Conservation (phyloP, 495 filamentous ascomycete species). For the Podospora didyma region DNA sequence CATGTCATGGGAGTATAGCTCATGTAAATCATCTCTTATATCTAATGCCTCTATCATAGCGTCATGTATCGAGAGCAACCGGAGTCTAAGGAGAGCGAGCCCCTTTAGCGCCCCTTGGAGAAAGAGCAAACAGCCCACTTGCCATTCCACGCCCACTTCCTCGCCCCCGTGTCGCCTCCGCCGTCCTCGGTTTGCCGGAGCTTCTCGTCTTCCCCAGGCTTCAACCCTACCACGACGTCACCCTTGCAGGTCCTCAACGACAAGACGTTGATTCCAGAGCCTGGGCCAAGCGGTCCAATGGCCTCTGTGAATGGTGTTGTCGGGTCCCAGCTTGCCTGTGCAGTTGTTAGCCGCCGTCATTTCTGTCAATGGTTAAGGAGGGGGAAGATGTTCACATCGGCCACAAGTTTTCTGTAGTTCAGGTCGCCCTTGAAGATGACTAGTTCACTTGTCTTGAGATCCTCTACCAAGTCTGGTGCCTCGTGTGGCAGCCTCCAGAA, state of each 20-base stretch:
- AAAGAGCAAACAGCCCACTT: constrained; percentile 97
- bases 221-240: constrained; percentile 89
- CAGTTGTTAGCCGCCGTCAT: not conserved
- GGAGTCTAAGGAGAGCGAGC: not conserved
- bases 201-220: constrained; percentile 73
- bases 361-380: no score
- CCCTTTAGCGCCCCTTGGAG: constrained; percentile 41
- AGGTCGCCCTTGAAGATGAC: constrained; percentile 96
- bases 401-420: constrained; percentile 89
- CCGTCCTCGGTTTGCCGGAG: constrained; percentile 63
- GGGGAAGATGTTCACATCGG: constrained; percentile 60
- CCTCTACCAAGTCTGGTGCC: constrained; percentile 64
- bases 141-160: constrained; percentile 96
- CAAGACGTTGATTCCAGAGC: constrained; percentile 74
- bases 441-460: constrained; percentile 80
- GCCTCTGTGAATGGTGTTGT: constrained; percentile 82
- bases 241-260: constrained; percentile 93
- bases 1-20: no score
- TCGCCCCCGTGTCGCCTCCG: constrained; percentile 61
- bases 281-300: constrained; percentile 79
- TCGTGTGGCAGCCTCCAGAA: constrained; percentile 79
- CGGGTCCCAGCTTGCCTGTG: constrained; percentile 75
- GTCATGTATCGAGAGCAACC: not conserved
- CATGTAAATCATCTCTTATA: no score
- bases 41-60: not conserved